Base-by-base conservation (phyloP, 2,329 filamentous ascomycete species). In the Pestalotiopsis sp. region DNA sequence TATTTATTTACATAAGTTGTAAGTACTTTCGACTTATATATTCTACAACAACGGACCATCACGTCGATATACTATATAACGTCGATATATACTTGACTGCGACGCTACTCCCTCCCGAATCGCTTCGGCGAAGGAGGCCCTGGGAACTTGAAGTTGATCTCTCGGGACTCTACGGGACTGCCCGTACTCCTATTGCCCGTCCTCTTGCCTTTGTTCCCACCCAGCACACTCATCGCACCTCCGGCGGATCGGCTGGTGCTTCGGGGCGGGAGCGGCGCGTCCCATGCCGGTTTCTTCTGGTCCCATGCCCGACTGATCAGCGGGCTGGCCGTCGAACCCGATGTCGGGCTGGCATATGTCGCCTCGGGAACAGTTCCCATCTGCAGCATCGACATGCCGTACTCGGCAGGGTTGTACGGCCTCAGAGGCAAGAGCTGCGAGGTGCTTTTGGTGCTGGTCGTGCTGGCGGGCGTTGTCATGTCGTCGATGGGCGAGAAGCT, bases 341-440 rank as follows among this genome's bases (percentile, higher is more conserved):
- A 78, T 4, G 68, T 75, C 20, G 77, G 77, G 38, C 76, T 78
- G 12, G 67, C 69, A 27, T 74, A 78, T 4, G 68, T 23, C 11
- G 69, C 70, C 25, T 69, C 70, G 11, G 41, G 72, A 6, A 41
- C 58, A 20, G 70, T 39, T 73, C 72, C 25, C 72, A 74, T 38
- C 4, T 66, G 65, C 7, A 71, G 66, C 38, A 14, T 52, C 66
- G 59, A 38, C 3, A 73, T 60, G 20, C 70, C 73, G 65, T 77
- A 78, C 31, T 79, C 77, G 25, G 75, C 74, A 3, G 77, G 77
- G 52, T 78, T 77, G 56, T 79, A 79, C 1, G 75, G 72, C 7
- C 72, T 73, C n/a, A 78, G 62, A 2, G 76, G 76, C 23, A 78
- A 66, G n/a, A 78, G 73, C n/a, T 77, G 75, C 0, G 75, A 66